Base-by-base conservation (phyloP, 1,284 basidiomycete species). In the Austroboletus niveus region DNA sequence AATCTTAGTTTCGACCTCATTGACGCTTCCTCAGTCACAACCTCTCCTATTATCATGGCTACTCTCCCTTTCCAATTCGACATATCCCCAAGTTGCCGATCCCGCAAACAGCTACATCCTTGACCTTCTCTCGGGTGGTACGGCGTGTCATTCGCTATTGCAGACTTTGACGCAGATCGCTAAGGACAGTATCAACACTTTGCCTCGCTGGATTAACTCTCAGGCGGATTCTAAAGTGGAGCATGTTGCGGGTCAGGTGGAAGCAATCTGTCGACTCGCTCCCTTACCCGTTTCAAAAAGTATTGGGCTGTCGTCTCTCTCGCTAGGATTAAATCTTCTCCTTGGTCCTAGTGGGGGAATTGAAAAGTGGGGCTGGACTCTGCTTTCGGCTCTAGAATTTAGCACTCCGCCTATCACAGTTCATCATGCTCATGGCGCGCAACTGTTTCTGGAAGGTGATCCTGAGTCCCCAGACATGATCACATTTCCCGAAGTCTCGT, bases 281-380 rank as follows among this genome's bases (percentile, higher is more conserved):
- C 60, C 52, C 5, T 55, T 61, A n/a, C 49, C 61, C 17, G 6
- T 47, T 30, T 48, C 57, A 4, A 59, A 61, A 36, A 30, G 51
- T 17, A 43, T 55, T 20, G 61, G 68, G 30, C 60, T 78, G 36
- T 53, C 68, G 9, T 61, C 75, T n/a, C 74, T 88, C 35, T 73
- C 77, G 10, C 63, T 70, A 20, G 83, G 82, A 31, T 75, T 93
- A 6, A 80, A 79, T 4, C 78, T 79, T 48, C 75, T 96, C 6
- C 77, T 95, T 1, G 92, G 93, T 4, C 87, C 92, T 0, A 78
- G 74, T 0, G 93, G 93, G 5, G 84, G 87, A 0, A 84, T 96
- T 17, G 90, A 95, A 60, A 85, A 85, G 66, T 96, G 93, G 94
- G 90, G 90, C 1, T 92, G 87, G 85, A 80, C 82, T 40, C 64